Evolutionary conservation across 768 basidiomycete genomes (phyloP), one percentile per base, ranked within the genome.

Genomic region (Amanita muscaria): DNA sequence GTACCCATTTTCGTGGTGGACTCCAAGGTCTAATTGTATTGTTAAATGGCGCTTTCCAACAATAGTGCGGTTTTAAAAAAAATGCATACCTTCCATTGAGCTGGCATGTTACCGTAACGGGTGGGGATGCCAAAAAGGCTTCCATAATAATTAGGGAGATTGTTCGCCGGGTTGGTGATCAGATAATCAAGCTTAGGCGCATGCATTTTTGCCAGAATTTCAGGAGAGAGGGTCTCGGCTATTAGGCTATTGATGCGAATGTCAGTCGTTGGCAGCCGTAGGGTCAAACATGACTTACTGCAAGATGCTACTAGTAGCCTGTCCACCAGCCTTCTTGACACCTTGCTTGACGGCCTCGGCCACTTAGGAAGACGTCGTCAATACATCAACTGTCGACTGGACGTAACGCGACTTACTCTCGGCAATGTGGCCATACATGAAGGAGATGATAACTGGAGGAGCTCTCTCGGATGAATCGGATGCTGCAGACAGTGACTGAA

Each of bases 51-150:
- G n/a, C n/a, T n/a, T n/a, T n/a, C n/a, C n/a, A n/a, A n/a, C 10
- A 3, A 12, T 14, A 15, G 10, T 3, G 36, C 27, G 21, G 30
- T 10, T 30, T 24, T n/a, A n/a, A n/a, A n/a, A n/a, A n/a, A n/a
- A n/a, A n/a, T n/a, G n/a, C n/a, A n/a, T 42, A 77, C 81, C 75
- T 83, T 85, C 78, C 79, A 84, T 53, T 92, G 89, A 2, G 69
- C 83, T 19, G 88, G 77, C 61, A 87, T 80, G 55, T 74, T 79
- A 32, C 89, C 89, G 64, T 76, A 93, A 54, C 89, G 82, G 21
- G 84, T 85, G 42, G 83, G 82, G 46, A 88, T 68, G 49, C 87
- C 89, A 40, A 88, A 69, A 51, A 93, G 51, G 72, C 76, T 79
- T 5, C 76, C 88, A 53, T 93, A 86, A 56, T 72, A 84, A 4